Evolutionary conservation across 202 grass and related monocot genomes (phyloP).

Genomic region (Cymbopogon flexuosus): DNA sequence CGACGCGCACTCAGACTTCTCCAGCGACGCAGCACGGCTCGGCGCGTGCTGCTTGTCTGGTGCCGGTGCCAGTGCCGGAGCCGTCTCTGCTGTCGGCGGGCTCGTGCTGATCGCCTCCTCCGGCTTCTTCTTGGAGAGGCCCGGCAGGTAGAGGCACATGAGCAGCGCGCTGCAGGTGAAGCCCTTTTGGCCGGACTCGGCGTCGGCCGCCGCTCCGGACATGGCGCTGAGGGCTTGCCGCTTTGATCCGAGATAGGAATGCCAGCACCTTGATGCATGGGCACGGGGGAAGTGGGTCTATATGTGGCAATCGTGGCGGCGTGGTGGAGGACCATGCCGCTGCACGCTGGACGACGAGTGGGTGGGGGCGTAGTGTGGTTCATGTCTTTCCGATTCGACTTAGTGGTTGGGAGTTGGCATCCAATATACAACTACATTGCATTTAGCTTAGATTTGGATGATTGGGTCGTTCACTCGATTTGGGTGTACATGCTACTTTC

Average conservation of each 20-base stretch:
- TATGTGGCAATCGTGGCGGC: background rate
- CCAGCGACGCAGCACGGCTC: conserved; percentile 8
- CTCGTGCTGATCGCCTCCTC: background rate
- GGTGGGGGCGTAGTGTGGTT: conserved; percentile 15
- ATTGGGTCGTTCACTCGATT: conserved; percentile 12
- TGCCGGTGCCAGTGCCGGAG: background rate
- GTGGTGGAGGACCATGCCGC: conserved; percentile 40
- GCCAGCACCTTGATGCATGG: background rate
- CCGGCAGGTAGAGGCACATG: conserved; percentile 34
- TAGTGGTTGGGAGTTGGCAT: conserved; percentile 13
- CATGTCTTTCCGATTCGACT: conserved; percentile 15
- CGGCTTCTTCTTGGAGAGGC: conserved; percentile 45
- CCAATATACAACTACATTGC: background rate
- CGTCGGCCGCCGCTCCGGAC: conserved; percentile 15
- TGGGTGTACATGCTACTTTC: background rate
- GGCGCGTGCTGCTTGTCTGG: background rate
- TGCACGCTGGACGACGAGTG: background rate
- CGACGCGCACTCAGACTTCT: conserved; percentile 35
- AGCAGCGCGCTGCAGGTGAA: conserved; percentile 45
- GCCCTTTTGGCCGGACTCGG: conserved; percentile 7
- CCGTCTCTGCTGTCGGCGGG: background rate
- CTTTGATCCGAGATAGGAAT: background rate
- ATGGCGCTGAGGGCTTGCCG: conserved; percentile 19
- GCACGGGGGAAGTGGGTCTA: background rate
- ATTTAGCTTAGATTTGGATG: conserved; percentile 1